Conservation (phyloP, 1,284 basidiomycete genomes). For the Entoloma clypeatum region DNA sequence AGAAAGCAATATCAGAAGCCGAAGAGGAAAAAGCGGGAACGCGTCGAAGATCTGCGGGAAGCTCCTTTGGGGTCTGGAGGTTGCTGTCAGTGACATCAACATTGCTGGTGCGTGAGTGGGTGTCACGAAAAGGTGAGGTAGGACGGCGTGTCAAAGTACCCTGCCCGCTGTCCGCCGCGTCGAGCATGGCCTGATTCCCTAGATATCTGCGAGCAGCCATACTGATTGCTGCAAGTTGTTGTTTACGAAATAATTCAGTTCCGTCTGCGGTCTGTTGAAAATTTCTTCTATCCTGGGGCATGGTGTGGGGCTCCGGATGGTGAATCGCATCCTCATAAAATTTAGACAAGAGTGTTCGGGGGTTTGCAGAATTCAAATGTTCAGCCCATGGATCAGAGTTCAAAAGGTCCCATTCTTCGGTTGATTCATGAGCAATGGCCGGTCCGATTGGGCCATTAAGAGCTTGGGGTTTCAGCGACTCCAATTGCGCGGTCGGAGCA, state of each 20-base stretch:
- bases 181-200: too few species aligned
- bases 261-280: neutral
- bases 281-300: constrained; percentile 2
- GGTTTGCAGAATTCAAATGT: constrained; percentile 8
- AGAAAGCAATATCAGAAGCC: constrained; percentile 7
- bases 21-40: constrained; percentile 1
- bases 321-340: too few species aligned
- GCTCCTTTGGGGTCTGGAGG: constrained; percentile 6
- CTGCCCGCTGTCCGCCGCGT: too few species aligned
- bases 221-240: constrained; percentile 14
- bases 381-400: constrained; percentile 2
- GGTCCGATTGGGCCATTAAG: neutral
- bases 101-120: constrained; percentile 12
- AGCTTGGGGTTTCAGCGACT: neutral
- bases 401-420: constrained; percentile 1
- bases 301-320: too few species aligned
- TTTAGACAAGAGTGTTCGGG: too few species aligned
- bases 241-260: constrained; percentile 4
- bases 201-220: constrained; percentile 15
- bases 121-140: constrained; percentile 13
- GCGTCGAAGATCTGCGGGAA: constrained; percentile 4
- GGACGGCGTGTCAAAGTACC: constrained; percentile 5
- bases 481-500: neutral
- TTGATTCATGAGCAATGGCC: constrained; percentile 1
- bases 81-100: neutral